Evolutionary conservation across 768 basidiomycete species (phyloP).

Genomic region (Lyophyllum semitale): DNA sequence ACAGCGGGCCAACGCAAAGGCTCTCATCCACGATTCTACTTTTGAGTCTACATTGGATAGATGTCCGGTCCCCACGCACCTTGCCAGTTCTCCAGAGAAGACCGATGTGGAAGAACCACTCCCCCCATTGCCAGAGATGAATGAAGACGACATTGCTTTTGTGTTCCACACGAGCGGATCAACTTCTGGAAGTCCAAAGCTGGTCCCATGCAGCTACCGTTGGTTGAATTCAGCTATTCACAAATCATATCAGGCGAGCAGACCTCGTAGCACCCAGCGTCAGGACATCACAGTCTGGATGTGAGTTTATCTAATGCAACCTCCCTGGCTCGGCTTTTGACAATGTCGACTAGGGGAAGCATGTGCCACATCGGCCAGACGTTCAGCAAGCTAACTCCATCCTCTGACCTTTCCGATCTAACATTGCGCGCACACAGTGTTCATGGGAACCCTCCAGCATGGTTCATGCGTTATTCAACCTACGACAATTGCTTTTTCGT

Average conservation of each 20-base stretch:
- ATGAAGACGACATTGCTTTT: slow-evolving; percentile 55
- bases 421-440: slow-evolving; percentile 55
- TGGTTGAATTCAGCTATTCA: slow-evolving; percentile 64
- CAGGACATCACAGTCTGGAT: slow-evolving; percentile 76
- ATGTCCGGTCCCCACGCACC: slow-evolving; percentile 53
- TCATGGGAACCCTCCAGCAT: slow-evolving; percentile 70
- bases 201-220: slow-evolving; percentile 67
- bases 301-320: slow-evolving; percentile 34
- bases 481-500: slow-evolving; percentile 60
- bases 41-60: slow-evolving; percentile 44
- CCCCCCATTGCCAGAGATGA: slow-evolving; percentile 27
- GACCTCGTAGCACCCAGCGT: slow-evolving; percentile 48
- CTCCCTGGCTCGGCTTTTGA: background rate
- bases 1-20: slow-evolving; percentile 58
- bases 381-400: slow-evolving; percentile 53
- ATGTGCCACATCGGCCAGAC: slow-evolving; percentile 83
- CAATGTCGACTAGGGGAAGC: slow-evolving; percentile 57
- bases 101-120: slow-evolving; percentile 40
- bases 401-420: slow-evolving; percentile 32
- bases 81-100: slow-evolving; percentile 40
- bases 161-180: slow-evolving; percentile 83
- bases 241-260: slow-evolving; percentile 54
- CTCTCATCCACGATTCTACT: slow-evolving; percentile 64
- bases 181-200: slow-evolving; percentile 82
- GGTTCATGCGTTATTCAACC: slow-evolving; percentile 74